Evolutionary conservation across 2,329 filamentous ascomycete genomes (phyloP).

Genomic region (Macrophomina pseudophaseolina): DNA sequence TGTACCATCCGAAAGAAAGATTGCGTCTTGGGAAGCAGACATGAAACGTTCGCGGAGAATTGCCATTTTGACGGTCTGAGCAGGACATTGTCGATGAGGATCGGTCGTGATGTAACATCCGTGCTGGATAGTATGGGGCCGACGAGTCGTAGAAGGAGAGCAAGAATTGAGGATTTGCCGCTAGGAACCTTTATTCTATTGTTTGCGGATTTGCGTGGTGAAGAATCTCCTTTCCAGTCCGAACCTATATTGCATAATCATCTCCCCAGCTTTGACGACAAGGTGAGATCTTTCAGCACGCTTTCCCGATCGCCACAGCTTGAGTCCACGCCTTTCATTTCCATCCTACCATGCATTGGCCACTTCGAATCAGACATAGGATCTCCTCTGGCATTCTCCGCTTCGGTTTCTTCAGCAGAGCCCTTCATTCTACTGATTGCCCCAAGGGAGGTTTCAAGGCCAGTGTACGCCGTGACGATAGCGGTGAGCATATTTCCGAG

Average conservation of each 20-base stretch:
- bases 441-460: constrained; percentile 63
- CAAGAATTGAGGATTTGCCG: constrained; percentile 58
- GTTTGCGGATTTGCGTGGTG: no score
- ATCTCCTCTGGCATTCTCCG: constrained; percentile 59
- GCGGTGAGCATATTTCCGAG: constrained; percentile 59
- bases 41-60: constrained; percentile 52
- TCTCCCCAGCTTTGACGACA: constrained; percentile 55
- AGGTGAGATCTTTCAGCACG: constrained; percentile 52
- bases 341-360: constrained; percentile 50
- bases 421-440: constrained; percentile 61
- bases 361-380: constrained; percentile 38
- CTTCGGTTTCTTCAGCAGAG: constrained; percentile 53
- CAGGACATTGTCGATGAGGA: constrained; percentile 56
- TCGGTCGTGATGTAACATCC: no score
- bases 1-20: constrained; percentile 53
- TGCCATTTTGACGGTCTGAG: constrained; percentile 51
- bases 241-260: constrained; percentile 59
- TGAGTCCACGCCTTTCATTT: constrained; percentile 51
- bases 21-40: constrained; percentile 59
- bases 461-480: constrained; percentile 59
- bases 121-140: constrained; percentile 42
- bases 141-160: constrained; percentile 56
- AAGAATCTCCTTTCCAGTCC: constrained; percentile 53
- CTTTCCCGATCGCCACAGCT: constrained; percentile 43
- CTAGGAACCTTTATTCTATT: no score